Evolutionary conservation across 352 stramenopile species (phyloP), one percentile per base, ranked within the genome.

Genomic region (Phytophthora chlamydospora): DNA sequence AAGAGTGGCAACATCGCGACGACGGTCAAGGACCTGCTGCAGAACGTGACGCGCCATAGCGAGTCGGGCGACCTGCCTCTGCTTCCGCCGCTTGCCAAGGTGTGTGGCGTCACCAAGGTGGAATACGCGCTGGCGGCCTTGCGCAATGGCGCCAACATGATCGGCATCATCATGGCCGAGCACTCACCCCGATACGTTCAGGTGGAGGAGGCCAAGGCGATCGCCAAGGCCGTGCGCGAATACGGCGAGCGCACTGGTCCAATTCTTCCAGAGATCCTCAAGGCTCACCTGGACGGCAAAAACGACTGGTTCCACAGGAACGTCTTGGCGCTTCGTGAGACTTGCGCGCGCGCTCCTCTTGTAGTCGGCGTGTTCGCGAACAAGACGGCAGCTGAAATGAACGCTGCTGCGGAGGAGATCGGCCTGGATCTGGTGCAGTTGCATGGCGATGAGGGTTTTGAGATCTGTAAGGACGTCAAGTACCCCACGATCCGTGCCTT

Each of bases 361-460:
- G 92, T 98, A 21, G 86, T 97, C n/a, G 86, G 90, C 33, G 97
- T 99, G 9, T 99, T 99, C 77, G 93, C 96, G 47, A 98, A 99
- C 84, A 93, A 99, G 76, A 77, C 87, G 5, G 68, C 93, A 2
- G 83, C 89, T n/a, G 91, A 96, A 48, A 95, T 99, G 60, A 96
- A 92, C 29, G 74, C 83, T 48, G 83, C 97, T 58, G 90, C 93
- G 0, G 68, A 87, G 19, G 73, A 93, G 12, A 92, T 95, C 42
- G 97, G 97, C 1, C 67, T 99, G 24, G 97, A 99, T 70, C 78
- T 99, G 33, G 93, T 99, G 2, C 97, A 99, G 80, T 82, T 99
- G 41, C 97, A 99, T 62, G 97, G 97, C 24, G 85, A 97, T 54
- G 97, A 99, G 74, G 93, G 92, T 50, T 97, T 96, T 64, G 75